Conservation (phyloP, 2,329 filamentous ascomycete genomes). For the Apiospora phragmitis region DNA sequence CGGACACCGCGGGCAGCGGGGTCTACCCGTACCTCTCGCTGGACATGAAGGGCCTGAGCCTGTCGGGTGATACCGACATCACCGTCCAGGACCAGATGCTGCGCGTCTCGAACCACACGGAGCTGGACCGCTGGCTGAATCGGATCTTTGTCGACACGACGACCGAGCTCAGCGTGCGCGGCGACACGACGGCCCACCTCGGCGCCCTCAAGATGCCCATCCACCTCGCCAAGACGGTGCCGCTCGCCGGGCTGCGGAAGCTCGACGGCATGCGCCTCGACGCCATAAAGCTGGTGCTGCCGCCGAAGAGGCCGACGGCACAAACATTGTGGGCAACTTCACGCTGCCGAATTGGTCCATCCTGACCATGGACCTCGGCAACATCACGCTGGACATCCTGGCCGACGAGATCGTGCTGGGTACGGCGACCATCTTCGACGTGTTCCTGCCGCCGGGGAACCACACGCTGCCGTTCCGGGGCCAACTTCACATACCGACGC, state of each 20-base stretch:
- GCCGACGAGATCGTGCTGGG: conserved; percentile 25
- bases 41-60: conserved; percentile 22
- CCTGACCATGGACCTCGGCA: conserved; percentile 20
- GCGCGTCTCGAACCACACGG: conserved; percentile 14
- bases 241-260: conserved; percentile 20
- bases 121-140: conserved; percentile 17
- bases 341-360: conserved; percentile 21
- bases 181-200: conserved; percentile 31
- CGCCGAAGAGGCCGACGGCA: conserved; percentile 21
- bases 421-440: conserved; percentile 22
- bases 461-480: conserved; percentile 26
- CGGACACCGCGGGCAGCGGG: conserved; percentile 24
- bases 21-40: conserved; percentile 31
- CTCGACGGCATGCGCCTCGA: conserved; percentile 19
- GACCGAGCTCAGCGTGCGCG: conserved; percentile 15
- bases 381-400: conserved; percentile 32
- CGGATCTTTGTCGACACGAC: conserved; percentile 11
- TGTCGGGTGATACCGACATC: conserved; percentile 33
- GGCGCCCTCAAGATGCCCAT: conserved; percentile 31
- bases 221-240: conserved; percentile 34
- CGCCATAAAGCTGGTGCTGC: conserved; percentile 16
- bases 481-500: conserved; percentile 22
- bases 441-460: conserved; percentile 30
- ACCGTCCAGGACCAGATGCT: conserved; percentile 17
- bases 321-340: conserved; percentile 22